Base-by-base conservation (phyloP, 768 basidiomycete genomes). In the Mycena vulgaris region DNA sequence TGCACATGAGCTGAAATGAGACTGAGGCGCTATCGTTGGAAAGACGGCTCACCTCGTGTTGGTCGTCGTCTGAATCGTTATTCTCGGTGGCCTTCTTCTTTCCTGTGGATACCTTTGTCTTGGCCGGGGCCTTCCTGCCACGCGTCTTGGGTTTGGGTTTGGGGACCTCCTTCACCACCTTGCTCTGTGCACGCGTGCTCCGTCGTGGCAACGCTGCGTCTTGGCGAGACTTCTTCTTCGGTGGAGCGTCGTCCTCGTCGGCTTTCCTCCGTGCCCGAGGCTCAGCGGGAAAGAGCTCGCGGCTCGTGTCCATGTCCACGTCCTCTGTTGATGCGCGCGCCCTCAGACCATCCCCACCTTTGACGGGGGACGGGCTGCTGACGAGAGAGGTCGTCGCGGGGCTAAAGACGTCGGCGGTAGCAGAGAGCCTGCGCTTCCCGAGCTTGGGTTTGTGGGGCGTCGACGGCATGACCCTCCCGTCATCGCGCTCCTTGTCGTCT, bases 341-440 rank as follows among this genome's bases (percentile, higher is more conserved):
- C 56, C 25, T 71, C 74, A 19, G 28, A 67, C 70, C 68, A 75
- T 58, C 30, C 39, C 23, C 47, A 31, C 23, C 48, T 65, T 84
- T 86, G 28, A 79, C 65, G 13, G 84, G 83, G 3, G 83, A 84
- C 10, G 84, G 84, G 2, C 80, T 80, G 58, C 78, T 81, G 13
- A 78, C 77, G 48, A 80, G 63, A 2, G 81, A 80, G 5, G 78
- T 13, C 76, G 48, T 77, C 49, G 80, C 80, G 0, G 79, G 75
- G 59, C 83, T 83, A 53, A 83, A 73, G 31, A 80, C 74, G 17
- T 83, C 78, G n/a, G 80, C 78, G 19, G 19, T 14, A 28, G 19
- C 78, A 79, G 74, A 74, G 78, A 70, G 68, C 71, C 75, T 77
- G 66, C 63, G 81, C 74, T 73, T 82, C 75, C 70, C 78, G 33